Conservation (phyloP, 139 green algal species). For the Chlamydomonas incerta region DNA sequence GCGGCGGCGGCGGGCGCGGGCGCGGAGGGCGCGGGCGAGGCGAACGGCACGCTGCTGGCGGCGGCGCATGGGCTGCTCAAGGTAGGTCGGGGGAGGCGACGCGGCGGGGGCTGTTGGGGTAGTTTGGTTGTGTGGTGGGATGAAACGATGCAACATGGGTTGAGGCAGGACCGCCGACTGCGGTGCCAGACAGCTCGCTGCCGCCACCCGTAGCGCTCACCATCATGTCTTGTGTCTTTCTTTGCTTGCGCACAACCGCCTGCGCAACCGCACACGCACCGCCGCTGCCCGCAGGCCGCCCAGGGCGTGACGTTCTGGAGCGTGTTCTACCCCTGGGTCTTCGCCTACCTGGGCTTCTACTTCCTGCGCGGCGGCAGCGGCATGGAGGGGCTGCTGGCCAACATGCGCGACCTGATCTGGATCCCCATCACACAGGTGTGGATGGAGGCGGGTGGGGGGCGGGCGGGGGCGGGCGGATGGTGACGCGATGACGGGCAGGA, state of each 20-base stretch:
- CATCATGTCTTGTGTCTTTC: too few relatives aligned
- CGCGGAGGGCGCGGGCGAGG: neutral
- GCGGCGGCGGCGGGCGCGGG: slow-evolving; percentile 40
- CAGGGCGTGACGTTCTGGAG: slow-evolving; percentile 50
- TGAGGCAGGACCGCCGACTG: too few relatives aligned
- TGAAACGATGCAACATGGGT: too few relatives aligned
- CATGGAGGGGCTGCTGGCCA: slow-evolving; percentile 65
- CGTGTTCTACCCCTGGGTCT: slow-evolving; percentile 62
- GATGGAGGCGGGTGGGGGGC: too few relatives aligned
- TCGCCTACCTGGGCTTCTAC: slow-evolving; percentile 57
- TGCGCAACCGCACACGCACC: too few relatives aligned
- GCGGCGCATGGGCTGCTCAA: neutral
- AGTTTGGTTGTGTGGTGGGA: too few relatives aligned
- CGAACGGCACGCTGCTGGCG: neutral
- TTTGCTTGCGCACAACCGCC: too few relatives aligned
- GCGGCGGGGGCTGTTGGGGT: too few relatives aligned
- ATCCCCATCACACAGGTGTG: slow-evolving; percentile 62
- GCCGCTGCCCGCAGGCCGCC: neutral
- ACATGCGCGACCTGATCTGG: slow-evolving; percentile 64
- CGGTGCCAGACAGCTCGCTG: too few relatives aligned
- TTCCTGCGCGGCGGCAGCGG: slow-evolving; percentile 65
- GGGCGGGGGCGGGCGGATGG: too few relatives aligned
- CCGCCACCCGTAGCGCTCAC: too few relatives aligned
- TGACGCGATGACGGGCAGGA: too few relatives aligned
- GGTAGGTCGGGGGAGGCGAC: neutral